These are phyloP conservation scores for Cutaneotrichosporon dermatis DNA, from an alignment of 1,284 basidiomycete species.

Conservation along the genomic window DNA sequence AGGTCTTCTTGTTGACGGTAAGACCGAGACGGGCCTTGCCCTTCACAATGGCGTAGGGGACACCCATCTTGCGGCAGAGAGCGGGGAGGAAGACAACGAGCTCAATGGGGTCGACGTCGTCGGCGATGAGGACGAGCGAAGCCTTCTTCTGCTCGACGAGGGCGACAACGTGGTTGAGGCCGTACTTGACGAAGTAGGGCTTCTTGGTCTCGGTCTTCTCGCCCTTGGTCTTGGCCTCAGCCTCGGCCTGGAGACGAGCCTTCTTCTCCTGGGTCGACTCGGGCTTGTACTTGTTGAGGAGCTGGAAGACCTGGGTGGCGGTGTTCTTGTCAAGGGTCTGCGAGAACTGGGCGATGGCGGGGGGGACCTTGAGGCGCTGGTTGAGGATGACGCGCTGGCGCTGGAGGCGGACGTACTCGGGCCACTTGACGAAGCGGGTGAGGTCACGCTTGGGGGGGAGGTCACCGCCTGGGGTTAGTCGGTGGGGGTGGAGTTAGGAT, in stretches of 20 bases:
- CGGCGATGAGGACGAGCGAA: conserved; percentile 89
- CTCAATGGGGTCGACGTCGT: conserved; percentile 98
- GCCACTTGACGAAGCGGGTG: conserved; percentile 99
- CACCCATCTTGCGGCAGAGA: conserved; percentile 98
- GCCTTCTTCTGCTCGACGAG: conserved; percentile 98
- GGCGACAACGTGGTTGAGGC: conserved; percentile 93
- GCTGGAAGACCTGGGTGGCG: conserved; percentile 95
- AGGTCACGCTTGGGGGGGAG: conserved; percentile 86
- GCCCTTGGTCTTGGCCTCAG: conserved; percentile 59
- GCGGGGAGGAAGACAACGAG: conserved; percentile 97
- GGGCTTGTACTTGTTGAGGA: conserved; percentile 81
- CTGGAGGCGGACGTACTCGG: conserved; percentile 96
- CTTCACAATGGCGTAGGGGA: conserved; percentile 96
- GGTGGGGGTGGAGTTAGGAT: background rate
- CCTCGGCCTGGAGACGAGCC: conserved; percentile 80
- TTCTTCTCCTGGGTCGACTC: conserved; percentile 92
- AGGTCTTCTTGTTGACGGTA: conserved; percentile 76
- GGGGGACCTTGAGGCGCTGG: conserved; percentile 98
- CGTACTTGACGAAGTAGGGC: conserved; percentile 93
- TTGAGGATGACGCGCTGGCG: conserved; percentile 97
- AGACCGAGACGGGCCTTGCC: conserved; percentile 87
- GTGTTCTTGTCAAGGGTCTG: conserved; percentile 99
- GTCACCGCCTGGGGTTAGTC: conserved; percentile 68
- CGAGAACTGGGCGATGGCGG: conserved; percentile 95
- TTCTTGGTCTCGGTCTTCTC: conserved; percentile 70